Conservation (phyloP, 2,329 filamentous ascomycete species). For the Penicillium sclerotigenum region DNA sequence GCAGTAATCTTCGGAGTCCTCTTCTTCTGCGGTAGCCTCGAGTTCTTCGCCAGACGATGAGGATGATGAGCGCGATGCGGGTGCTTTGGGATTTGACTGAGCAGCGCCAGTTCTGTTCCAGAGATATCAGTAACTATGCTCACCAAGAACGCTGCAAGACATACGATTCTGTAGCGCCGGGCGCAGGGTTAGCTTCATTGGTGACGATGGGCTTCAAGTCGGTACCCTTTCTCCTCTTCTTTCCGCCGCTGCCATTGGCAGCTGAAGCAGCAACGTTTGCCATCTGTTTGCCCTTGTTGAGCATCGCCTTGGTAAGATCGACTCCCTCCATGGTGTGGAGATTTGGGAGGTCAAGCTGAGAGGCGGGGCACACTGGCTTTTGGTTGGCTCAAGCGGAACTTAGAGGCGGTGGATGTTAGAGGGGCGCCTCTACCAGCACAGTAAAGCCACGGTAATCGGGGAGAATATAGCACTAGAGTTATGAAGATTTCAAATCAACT, state of each 20-base stretch:
- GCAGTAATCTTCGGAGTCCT: constrained; percentile 98
- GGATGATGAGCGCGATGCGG: constrained; percentile 70
- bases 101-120: constrained; percentile 29
- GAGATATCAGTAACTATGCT: constrained; percentile 5
- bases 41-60: constrained; percentile 76
- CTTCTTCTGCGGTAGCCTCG: constrained; percentile 94
- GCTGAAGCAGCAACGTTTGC: constrained; percentile 47
- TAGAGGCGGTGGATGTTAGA: constrained; percentile 19
- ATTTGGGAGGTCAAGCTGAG: constrained; percentile 18
- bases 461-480: background rate
- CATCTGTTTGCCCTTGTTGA: constrained; percentile 65
- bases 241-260: constrained; percentile 56
- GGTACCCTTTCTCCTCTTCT: constrained; percentile 64
- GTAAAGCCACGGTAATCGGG: background rate
- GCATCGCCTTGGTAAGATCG: constrained; percentile 62
- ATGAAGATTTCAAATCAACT: background rate
- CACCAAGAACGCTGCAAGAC: constrained; percentile 16
- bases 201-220: constrained; percentile 66
- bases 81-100: constrained; percentile 30
- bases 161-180: constrained; percentile 37
- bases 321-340: constrained; percentile 58
- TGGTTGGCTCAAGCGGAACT: constrained; percentile 10
- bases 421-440: background rate
- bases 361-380: constrained; percentile 24
- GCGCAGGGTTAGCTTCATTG: constrained; percentile 51